phyloP scores from a whole-genome alignment of 257 asterid species.

The Solanum ossicruentum region DNA sequence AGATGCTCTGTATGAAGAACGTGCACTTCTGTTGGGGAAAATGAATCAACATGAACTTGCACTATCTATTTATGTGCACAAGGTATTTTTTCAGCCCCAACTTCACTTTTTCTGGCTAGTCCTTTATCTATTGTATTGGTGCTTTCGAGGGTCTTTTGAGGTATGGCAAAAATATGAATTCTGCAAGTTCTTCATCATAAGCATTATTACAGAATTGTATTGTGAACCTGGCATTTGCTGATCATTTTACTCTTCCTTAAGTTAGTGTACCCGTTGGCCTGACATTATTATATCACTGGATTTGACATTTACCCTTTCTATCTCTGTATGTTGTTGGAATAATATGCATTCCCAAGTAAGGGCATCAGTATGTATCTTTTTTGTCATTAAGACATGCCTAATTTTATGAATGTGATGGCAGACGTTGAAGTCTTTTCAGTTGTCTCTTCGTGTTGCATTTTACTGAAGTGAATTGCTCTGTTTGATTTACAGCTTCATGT shows the following conservation, averaged over 20 bases:
- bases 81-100: constrained; percentile 33
- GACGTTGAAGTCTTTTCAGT: neutral
- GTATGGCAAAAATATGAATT: neutral
- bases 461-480: neutral
- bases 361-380: neutral
- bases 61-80: constrained; percentile 78
- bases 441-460: neutral
- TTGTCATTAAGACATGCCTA: neutral
- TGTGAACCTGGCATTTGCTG: neutral
- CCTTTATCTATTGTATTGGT: neutral
- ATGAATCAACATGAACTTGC: constrained; percentile 98
- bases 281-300: neutral
- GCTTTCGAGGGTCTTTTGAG: neutral
- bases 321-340: neutral
- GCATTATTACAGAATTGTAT: neutral
- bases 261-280: neutral
- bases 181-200: neutral
- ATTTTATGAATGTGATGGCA: neutral
- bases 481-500: constrained; percentile 53
- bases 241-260: neutral
- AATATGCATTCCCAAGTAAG: neutral
- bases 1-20: constrained; percentile 90
- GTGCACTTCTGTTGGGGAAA: constrained; percentile 82
- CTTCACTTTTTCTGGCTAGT: neutral
- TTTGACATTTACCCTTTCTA: neutral